Conservation (phyloP, 169 alveolate genomes). For the Plasmodium yoelii region DNA sequence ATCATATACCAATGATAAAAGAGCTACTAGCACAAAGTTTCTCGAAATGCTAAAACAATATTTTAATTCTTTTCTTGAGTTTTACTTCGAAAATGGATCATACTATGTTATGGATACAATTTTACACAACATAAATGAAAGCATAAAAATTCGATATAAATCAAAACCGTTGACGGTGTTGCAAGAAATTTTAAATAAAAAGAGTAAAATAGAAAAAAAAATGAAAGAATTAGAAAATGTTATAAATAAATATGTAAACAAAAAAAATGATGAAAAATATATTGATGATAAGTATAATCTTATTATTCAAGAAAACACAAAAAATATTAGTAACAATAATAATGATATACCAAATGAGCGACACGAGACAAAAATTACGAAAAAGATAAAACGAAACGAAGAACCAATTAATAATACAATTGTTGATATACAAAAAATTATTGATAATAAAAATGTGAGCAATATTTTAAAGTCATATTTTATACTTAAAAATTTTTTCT, state of each 20-base stretch:
- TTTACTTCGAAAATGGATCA: slow-evolving; percentile 63
- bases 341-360: not conserved
- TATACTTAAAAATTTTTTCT: slow-evolving; percentile 37
- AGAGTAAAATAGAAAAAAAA: slow-evolving; percentile 36
- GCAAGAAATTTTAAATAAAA: slow-evolving; percentile 35
- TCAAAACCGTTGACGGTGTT: slow-evolving; percentile 7
- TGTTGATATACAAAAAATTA: slow-evolving; percentile 34
- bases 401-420: not conserved
- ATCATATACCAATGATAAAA: too few species aligned
- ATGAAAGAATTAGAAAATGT: slow-evolving; percentile 33
- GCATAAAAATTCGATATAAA: slow-evolving; percentile 42
- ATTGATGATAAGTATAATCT: slow-evolving; percentile 1
- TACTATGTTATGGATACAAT: slow-evolving; percentile 37
- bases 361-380: not conserved
- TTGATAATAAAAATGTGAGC: slow-evolving; percentile 42
- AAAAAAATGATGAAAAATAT: slow-evolving; percentile 23
- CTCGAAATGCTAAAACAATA: too few species aligned
- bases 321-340: not conserved
- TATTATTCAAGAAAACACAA: not conserved
- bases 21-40: too few species aligned
- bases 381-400: not conserved
- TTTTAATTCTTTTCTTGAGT: not conserved
- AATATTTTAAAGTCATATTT: slow-evolving; percentile 44
- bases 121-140: slow-evolving; percentile 33
- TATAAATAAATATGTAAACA: slow-evolving; percentile 32